phyloP scores from a whole-genome alignment of 2,329 filamentous ascomycete species.

The Sclerotinia sclerotiorum region DNA sequence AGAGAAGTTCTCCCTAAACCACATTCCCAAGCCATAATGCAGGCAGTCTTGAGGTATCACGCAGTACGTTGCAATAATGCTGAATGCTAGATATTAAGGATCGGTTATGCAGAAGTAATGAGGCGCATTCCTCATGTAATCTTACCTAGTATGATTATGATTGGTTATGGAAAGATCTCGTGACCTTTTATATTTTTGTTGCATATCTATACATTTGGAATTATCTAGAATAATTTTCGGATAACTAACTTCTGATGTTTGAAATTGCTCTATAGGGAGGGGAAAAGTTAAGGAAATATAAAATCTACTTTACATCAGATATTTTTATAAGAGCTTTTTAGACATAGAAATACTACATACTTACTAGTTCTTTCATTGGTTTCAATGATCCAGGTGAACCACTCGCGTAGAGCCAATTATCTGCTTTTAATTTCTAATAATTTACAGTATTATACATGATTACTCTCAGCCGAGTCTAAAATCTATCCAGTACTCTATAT shows the following conservation, averaged over 20 bases:
- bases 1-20: neutral
- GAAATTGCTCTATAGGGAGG: no score
- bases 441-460: neutral
- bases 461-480: neutral
- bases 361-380: no score
- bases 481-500: neutral
- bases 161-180: neutral
- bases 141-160: neutral
- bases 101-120: neutral
- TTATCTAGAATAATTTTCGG: constrained; percentile 8
- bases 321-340: no score
- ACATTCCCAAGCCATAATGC: no score
- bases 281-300: no score
- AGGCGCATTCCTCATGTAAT: neutral
- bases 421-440: neutral
- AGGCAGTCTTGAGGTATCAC: neutral
- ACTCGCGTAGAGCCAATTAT: neutral
- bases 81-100: neutral
- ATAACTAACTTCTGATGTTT: neutral
- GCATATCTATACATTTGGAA: constrained; percentile 8
- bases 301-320: no score
- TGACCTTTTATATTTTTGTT: constrained; percentile 5
- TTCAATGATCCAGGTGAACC: neutral
- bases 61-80: neutral
- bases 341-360: no score